phyloP scores from a whole-genome alignment of 2,329 filamentous ascomycete genomes.

The Diaporthe sp. region DNA sequence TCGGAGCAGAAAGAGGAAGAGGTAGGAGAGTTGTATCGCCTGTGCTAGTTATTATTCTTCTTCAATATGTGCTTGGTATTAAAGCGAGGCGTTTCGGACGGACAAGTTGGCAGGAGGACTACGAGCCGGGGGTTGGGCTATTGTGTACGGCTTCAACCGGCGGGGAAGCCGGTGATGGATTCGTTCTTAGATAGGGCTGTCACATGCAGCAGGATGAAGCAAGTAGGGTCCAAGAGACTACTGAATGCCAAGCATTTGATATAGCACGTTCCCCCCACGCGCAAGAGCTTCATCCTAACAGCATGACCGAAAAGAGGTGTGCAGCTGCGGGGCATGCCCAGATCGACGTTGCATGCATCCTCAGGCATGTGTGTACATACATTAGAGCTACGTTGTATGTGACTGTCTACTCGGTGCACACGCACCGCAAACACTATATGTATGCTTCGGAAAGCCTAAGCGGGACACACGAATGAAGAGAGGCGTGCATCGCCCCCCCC shows the following conservation, averaged over 20 bases:
- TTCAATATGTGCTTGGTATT: background rate
- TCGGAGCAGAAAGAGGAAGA: background rate
- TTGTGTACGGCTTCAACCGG: background rate
- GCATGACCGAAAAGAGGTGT: slow-evolving; percentile 8
- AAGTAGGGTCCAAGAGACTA: background rate
- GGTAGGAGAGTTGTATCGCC: background rate
- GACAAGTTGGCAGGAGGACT: background rate
- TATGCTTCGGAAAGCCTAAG: slow-evolving; percentile 21
- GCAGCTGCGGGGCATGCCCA: slow-evolving; percentile 26
- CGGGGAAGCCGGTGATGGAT: background rate
- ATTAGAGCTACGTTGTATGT: slow-evolving; percentile 1
- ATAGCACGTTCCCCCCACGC: slow-evolving; percentile 21
- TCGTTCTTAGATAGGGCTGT: slow-evolving; percentile 21
- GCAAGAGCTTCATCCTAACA: slow-evolving; percentile 24
- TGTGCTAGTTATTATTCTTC: background rate
- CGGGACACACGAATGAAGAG: slow-evolving; percentile 1
- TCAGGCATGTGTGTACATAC: slow-evolving; percentile 18
- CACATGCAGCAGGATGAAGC: slow-evolving; percentile 29
- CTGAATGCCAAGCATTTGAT: slow-evolving; percentile 25
- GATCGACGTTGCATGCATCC: slow-evolving; percentile 35
- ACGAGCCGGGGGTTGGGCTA: background rate
- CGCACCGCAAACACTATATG: background rate
- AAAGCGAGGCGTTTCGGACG: slow-evolving; percentile 15
- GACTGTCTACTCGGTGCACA: background rate
- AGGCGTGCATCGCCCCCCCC: background rate